Conservation (phyloP, 352 stramenopile genomes). For the Globisporangium takayamanum region DNA sequence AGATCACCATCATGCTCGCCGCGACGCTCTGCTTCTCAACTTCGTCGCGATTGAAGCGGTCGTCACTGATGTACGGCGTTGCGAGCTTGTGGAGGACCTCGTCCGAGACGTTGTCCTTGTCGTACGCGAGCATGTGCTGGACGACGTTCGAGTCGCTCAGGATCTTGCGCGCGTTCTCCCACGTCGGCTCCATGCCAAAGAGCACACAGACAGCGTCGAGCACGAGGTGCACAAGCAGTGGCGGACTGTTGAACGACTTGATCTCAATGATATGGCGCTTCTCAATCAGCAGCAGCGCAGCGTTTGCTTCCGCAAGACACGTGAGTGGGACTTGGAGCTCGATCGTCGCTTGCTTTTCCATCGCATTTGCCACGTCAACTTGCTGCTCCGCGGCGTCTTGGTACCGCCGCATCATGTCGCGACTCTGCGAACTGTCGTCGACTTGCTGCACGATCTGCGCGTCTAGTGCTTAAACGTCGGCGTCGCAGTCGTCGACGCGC, state of each 20-base stretch:
- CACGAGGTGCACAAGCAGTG: constrained; percentile 61
- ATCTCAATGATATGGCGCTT: constrained; percentile 76
- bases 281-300: constrained; percentile 51
- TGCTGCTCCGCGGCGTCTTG: constrained; percentile 56
- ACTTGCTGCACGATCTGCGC: constrained; percentile 29
- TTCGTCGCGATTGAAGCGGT: constrained; percentile 52
- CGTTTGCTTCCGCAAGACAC: constrained; percentile 66
- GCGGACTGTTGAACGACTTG: constrained; percentile 76
- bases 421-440: constrained; percentile 37
- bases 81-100: constrained; percentile 35
- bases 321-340: constrained; percentile 56
- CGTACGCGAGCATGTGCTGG: constrained; percentile 55
- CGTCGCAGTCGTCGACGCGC: constrained; percentile 14
- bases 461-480: constrained; percentile 24
- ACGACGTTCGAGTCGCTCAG: constrained; percentile 67
- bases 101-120: constrained; percentile 59
- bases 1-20: constrained; percentile 71
- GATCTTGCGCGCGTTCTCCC: constrained; percentile 62
- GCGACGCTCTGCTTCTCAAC: constrained; percentile 75
- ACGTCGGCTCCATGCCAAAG: constrained; percentile 61
- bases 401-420: constrained; percentile 52
- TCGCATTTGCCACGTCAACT: constrained; percentile 54
- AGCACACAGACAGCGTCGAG: constrained; percentile 68
- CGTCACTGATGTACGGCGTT: constrained; percentile 40
- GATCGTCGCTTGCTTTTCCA: constrained; percentile 39